These are phyloP conservation scores for Cylindrodendrum hubeiense DNA, from an alignment of 2,329 filamentous ascomycete genomes.

Conservation along the genomic window DNA sequence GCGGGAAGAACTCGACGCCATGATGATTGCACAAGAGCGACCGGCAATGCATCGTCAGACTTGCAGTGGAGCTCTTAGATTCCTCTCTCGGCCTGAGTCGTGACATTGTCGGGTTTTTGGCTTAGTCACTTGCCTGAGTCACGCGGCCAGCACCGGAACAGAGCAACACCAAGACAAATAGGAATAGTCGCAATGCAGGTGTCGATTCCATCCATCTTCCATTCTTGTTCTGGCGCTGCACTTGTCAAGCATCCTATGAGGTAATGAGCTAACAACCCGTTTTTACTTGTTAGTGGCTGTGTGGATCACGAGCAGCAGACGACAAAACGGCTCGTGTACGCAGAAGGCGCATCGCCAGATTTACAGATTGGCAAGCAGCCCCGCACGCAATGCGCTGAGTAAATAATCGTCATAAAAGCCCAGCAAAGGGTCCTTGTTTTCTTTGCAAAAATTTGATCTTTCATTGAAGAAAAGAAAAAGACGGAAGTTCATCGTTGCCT, in stretches of 20 bases:
- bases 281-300: background rate
- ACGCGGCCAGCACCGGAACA: background rate
- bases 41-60: background rate
- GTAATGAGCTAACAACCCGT: background rate
- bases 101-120: background rate
- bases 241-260: background rate
- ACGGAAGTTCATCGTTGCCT: background rate
- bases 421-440: background rate
- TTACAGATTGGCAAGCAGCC: background rate
- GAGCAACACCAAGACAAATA: background rate
- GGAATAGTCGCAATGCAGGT: background rate
- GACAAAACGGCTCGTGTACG: slow-evolving; percentile 17
- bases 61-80: background rate
- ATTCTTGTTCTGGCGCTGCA: background rate
- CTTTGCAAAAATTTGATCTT: background rate
- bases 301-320: background rate
- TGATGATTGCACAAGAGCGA: background rate
- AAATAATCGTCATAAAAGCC: background rate
- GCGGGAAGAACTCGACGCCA: background rate
- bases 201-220: background rate
- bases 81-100: background rate
- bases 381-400: slow-evolving; percentile 6
- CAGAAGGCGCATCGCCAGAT: slow-evolving; percentile 34
- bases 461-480: background rate
- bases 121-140: slow-evolving; percentile 16